Conservation (phyloP, 75 land plant genomes). For the Isoetes taiwanensis region DNA sequence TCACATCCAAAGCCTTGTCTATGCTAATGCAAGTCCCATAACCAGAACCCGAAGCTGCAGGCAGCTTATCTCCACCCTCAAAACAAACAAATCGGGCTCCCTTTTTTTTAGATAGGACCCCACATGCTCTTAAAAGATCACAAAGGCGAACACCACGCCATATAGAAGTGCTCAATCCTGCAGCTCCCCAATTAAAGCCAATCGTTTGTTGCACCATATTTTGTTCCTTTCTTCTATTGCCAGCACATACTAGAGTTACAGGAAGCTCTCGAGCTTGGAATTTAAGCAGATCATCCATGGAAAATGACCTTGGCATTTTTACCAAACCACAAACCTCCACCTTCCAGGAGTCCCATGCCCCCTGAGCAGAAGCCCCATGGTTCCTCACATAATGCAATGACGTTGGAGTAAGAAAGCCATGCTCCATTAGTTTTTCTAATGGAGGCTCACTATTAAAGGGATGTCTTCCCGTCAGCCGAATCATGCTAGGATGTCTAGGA, state of each 20-base stretch:
- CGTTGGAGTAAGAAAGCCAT: constrained; percentile 89
- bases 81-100: constrained; percentile 79
- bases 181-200: constrained; percentile 97
- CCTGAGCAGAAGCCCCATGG: constrained; percentile 72
- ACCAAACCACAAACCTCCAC: constrained; percentile 69
- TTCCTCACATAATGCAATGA: constrained; percentile 94
- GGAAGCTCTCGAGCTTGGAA: constrained; percentile 63
- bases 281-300: constrained; percentile 50
- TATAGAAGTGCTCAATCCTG: constrained; percentile 66
- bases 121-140: constrained; percentile 59
- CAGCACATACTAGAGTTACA: constrained; percentile 84
- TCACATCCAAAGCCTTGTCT: constrained; percentile 63
- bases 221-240: constrained; percentile 87
- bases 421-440: constrained; percentile 48
- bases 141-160: constrained; percentile 72
- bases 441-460: constrained; percentile 91
- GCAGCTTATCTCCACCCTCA: constrained; percentile 80
- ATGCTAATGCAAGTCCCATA: constrained; percentile 65
- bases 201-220: constrained; percentile 78
- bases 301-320: constrained; percentile 36
- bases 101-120: constrained; percentile 25
- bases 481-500: constrained; percentile 48
- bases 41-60: constrained; percentile 24
- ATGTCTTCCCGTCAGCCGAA: constrained; percentile 90
- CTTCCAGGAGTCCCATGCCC: constrained; percentile 45